Evolutionary conservation across 2,329 filamentous ascomycete genomes (phyloP), one percentile per base, ranked within the genome.

Genomic region (Didymella pinodella): DNA sequence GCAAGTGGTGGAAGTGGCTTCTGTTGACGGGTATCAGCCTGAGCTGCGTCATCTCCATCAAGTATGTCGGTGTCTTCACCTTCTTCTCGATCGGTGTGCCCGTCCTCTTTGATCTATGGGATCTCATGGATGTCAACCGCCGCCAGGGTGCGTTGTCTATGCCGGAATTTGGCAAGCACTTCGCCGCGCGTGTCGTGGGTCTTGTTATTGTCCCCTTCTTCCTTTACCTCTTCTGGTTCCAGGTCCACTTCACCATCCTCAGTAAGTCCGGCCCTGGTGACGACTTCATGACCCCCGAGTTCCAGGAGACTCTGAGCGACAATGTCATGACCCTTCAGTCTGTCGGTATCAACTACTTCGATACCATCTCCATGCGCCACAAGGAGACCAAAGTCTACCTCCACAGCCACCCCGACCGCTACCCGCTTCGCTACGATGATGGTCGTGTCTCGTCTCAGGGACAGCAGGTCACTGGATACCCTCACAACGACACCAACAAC

Each of bases 1-100:
- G 93, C 62, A 98, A 99, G 81, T 99, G 95, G 95, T 99, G 95
- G 95, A 99, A 99, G 80, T 99, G 95, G 95, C 86, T 99, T 59
- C 87, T 99, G 63, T 80, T 98, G 70, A 99, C 95, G 7, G 95
- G 95, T 60, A 94, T 99, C 76, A 90, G 90, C 61, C 85, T 99
- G 75, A 97, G 93, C 75, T 98, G 94, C 77, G 95, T 97, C 75
- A 98, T 99, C 71, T 98, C 95, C 54, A 96, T 92, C 77, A 99
- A 99, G 83, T 99, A 99, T 68, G 93, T 99, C 58, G 95, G 95
- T 70, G 84, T 91, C 38, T 99, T 99, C 79, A 96, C 93, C 73
- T 99, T 99, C 80, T 88, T 98, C 78, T 97, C 94, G 62, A 95
- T 99, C 70, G 95, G 95, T 66, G 93, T 92, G 7, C 95, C 95